Base-by-base conservation (phyloP, 345 rosid genomes). In the Microthlaspi erraticum region DNA sequence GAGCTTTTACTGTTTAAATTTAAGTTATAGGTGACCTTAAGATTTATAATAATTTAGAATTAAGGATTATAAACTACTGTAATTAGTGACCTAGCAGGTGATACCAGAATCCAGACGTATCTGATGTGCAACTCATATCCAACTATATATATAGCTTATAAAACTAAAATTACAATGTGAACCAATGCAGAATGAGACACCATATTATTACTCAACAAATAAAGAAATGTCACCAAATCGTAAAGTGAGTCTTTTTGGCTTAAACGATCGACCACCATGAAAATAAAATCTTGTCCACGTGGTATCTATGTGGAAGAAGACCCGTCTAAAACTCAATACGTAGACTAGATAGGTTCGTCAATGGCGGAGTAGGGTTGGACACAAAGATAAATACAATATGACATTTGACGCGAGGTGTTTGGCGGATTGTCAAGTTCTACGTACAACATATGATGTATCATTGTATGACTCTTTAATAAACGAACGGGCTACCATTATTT, bases 321-420 rank as follows among this genome's bases (percentile, higher is more conserved):
- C 45, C 33, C 17, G 34, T 34, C 63, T 42, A 34, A 16, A 7
- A 61, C 18, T 62, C 17, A 20, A 71, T 7, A 17, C 75, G 12
- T 64, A 64, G 46, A 38, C 23, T 64, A 64, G 46, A 38, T 34
- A 64, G 56, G 64, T 13, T 49, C 39, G 2, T 55, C 33, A 9
- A 50, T 56, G 65, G 52, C 34, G 6, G 37, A 73, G 59, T 64
- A 73, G 5, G 31, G 13, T 73, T 73, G 71, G 71, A 64, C 59
- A 31, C 44, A 38, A n/a, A n/a, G 77, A 46, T 64, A 64, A 48
- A 37, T 64, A 48, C 71, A 72, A 56, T 26, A 56, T 29, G 32
- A 34, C 17, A 26, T 55, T 64, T 72, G 58, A 48, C 57, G 52
- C 20, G 18, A 38, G 42, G 71, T 59, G 8, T 73, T 73, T 73